A percentile compares a stretch with the other conserved stretches of the same genome.
Evolutionary conservation across 2,329 filamentous ascomycete species (phyloP).

Genomic region (Phoma sp.): DNA sequence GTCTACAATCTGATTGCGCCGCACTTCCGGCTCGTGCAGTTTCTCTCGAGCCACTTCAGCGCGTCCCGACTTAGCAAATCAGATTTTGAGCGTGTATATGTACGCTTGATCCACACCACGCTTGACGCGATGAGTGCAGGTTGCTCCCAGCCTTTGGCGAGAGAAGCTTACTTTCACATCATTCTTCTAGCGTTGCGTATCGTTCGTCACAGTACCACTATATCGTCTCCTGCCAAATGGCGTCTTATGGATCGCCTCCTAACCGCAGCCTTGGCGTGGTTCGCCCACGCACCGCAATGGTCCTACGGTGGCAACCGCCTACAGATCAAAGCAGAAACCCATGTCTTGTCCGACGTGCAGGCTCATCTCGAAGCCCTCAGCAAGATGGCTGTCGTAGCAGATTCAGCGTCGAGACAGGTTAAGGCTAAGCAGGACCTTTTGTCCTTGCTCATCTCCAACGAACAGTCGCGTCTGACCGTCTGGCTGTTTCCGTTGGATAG

Average conservation of each 20-base stretch:
- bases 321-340: slow-evolving; percentile 91
- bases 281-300: slow-evolving; percentile 82
- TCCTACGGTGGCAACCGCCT: slow-evolving; percentile 93
- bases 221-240: slow-evolving; percentile 73
- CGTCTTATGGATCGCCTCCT: slow-evolving; percentile 87
- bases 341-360: slow-evolving; percentile 77
- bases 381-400: slow-evolving; percentile 58
- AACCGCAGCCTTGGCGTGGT: slow-evolving; percentile 88
- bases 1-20: slow-evolving; percentile 85
- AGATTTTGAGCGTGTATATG: slow-evolving; percentile 81
- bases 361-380: slow-evolving; percentile 68
- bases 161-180: slow-evolving; percentile 91
- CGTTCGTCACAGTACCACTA: slow-evolving; percentile 70
- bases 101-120: slow-evolving; percentile 79
- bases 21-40: slow-evolving; percentile 83
- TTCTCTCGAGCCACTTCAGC: slow-evolving; percentile 93
- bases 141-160: slow-evolving; percentile 81
- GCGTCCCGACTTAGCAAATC: slow-evolving; percentile 84
- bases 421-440: slow-evolving; percentile 85
- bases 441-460: slow-evolving; percentile 78
- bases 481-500: slow-evolving; percentile 86
- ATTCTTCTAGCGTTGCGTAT: slow-evolving; percentile 82
- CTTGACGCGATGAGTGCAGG: slow-evolving; percentile 69
- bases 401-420: slow-evolving; percentile 66
- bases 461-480: slow-evolving; percentile 80